These are phyloP conservation scores for Phytophthora tubulina DNA, from an alignment of 352 stramenopile genomes.

Conservation along the genomic window DNA sequence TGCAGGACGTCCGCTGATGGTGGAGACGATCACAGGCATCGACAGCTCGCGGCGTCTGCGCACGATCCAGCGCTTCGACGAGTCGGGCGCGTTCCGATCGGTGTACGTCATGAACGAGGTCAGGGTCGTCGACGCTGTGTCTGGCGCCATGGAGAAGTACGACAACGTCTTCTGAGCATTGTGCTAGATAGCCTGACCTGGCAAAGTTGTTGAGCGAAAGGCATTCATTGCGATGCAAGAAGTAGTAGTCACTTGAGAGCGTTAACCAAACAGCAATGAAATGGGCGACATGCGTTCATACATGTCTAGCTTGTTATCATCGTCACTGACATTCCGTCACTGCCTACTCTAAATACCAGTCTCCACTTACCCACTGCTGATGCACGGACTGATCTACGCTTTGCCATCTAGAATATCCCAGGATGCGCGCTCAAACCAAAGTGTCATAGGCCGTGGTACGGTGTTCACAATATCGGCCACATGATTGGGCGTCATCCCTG, in stretches of 20 bases:
- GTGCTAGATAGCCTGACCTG: background rate
- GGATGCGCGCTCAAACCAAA: slow-evolving; percentile 71
- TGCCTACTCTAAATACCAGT: slow-evolving; percentile 36
- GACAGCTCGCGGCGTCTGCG: slow-evolving; percentile 84
- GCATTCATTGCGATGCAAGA: background rate
- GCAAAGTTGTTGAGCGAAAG: background rate
- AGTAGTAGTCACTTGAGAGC: slow-evolving; percentile 15
- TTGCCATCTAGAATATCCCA: slow-evolving; percentile 65
- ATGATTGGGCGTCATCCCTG: slow-evolving; percentile 45
- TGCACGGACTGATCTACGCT: slow-evolving; percentile 34
- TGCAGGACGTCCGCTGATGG: slow-evolving; percentile 76
- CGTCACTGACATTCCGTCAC: slow-evolving; percentile 10
- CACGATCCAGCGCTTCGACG: slow-evolving; percentile 89
- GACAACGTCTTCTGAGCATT: slow-evolving; percentile 76
- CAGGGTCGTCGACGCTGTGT: slow-evolving; percentile 87
- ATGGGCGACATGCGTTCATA: slow-evolving; percentile 17
- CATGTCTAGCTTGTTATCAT: slow-evolving; percentile 21
- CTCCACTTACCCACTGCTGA: slow-evolving; percentile 6
- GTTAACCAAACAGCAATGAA: slow-evolving; percentile 9
- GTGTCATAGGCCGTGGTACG: slow-evolving; percentile 52
- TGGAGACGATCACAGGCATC: slow-evolving; percentile 87
- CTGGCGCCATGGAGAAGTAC: slow-evolving; percentile 89
- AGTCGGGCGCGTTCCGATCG: slow-evolving; percentile 85
- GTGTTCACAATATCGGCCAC: slow-evolving; percentile 59
- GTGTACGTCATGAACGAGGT: slow-evolving; percentile 92